Evolutionary conservation across 2,329 filamentous ascomycete species (phyloP), one percentile per base, ranked within the genome.

Genomic region (Penicillium freii): DNA sequence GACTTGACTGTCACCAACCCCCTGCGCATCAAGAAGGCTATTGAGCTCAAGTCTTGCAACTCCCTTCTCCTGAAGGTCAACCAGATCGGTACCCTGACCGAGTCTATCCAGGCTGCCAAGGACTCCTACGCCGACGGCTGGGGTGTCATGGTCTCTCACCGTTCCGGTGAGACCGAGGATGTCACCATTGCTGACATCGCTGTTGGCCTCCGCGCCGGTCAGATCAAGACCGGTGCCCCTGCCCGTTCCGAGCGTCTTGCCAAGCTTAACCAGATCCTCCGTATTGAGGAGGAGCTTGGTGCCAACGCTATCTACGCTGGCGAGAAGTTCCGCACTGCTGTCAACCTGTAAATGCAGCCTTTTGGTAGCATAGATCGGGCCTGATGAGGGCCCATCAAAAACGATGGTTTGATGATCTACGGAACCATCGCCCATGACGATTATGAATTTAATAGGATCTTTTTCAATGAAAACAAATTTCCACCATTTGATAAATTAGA

Each of bases 81-180:
- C 90, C 94, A 99, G 86, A 99, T 99, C 72, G 94, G 94, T 81
- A 97, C 94, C 69, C 87, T 99, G 73, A 95, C 91, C 70, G 94
- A 99, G 85, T 96, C 94, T 60, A 97, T 97, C 82, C 92, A 97
- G 84, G 94, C 94, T 56, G 93, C 94, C 78, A 97, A 97, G 87
- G 94, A 97, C 82, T 95, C 93, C 51, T 97, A 94, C 77, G 90
- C 89, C 69, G 93, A 91, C 71, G 87, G 86, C 77, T 99, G 94
- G 94, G 93, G 93, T 77, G 92, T 99, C 83, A 97, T 99, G 94
- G 94, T 99, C 66, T 97, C 94, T 67, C 94, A 99, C 86, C 89
- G 94, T 72, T 99, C 94, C 63, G 94, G 94, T 78, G 94, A 99
- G 89, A 99, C 94, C 60, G 94, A 97, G 83, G 94, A 99, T 82